Evolutionary conservation across 768 basidiomycete species (phyloP).

Genomic region (Boletus subcaerulescens): DNA sequence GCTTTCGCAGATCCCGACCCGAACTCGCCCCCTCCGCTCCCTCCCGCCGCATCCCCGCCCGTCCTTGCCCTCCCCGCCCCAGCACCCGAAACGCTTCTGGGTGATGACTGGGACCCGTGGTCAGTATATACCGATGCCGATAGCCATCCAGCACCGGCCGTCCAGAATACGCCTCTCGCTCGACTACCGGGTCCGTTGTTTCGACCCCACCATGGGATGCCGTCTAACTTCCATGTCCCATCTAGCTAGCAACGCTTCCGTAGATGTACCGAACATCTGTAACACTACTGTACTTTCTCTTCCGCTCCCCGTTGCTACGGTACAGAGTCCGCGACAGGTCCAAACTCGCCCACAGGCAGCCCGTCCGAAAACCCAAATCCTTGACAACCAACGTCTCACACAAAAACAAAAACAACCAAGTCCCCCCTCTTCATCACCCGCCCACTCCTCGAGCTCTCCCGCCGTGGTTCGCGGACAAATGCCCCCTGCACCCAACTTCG

Average conservation of each 20-base stretch:
- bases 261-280: not conserved
- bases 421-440: not conserved
- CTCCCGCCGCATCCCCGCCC: slow-evolving; percentile 18
- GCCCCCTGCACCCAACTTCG: slow-evolving; percentile 16
- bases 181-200: slow-evolving; percentile 17
- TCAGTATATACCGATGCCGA: not conserved
- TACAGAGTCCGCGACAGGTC: slow-evolving; percentile 5
- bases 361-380: slow-evolving; percentile 12
- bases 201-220: not conserved
- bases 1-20: slow-evolving; percentile 30
- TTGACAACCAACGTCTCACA: slow-evolving; percentile 15
- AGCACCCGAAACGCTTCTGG: not conserved
- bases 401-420: slow-evolving; percentile 1
- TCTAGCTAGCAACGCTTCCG: slow-evolving; percentile 6
- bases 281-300: not conserved
- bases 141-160: not conserved
- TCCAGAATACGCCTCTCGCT: not conserved
- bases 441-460: slow-evolving; percentile 3
- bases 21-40: slow-evolving; percentile 1
- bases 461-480: slow-evolving; percentile 26
- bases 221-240: slow-evolving; percentile 1
- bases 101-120: slow-evolving; percentile 28
- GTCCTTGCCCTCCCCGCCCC: not conserved
- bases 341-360: slow-evolving; percentile 1
- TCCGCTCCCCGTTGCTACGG: slow-evolving; percentile 21